Evolutionary conservation across 1,139 yeast species (phyloP), one percentile per base, ranked within the genome.

Genomic region (Candida labiduridarum): DNA sequence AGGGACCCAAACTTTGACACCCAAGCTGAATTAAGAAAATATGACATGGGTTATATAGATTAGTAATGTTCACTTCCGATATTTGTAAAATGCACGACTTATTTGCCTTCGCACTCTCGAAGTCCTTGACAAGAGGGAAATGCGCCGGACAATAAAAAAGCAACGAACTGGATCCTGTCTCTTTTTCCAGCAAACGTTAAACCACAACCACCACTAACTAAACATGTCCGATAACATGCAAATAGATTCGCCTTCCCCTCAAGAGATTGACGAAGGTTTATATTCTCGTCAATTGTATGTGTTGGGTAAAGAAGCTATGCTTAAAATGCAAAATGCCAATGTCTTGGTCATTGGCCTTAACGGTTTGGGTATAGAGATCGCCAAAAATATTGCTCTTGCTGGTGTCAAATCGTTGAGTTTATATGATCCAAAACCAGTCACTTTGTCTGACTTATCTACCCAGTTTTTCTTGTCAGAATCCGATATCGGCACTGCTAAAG

Each of bases 251-350:
- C 84, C 84, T 48, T 72, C 76, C 31, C 76, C 71, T 49, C 69
- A 59, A 41, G 60, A 66, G 22, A 92, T 94, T 62, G 99, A 94
- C 67, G 99, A 94, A 77, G 82, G 96, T 52, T 79, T 94, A 61
- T 94, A 94, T 78, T 91, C 97, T 46, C 90, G 99, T 69, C 99
- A 94, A 73, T 81, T 94, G 68, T 90, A 91, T 61, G 97, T 91
- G 50, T 72, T 91, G 60, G 97, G 97, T 52, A 89, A 89, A 63
- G 99, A 94, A 60, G 99, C 99, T 49, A 94, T 94, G 99, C 78
- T 92, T 62, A 89, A 90, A 68, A 89, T 94, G 97, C 97, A 94
- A 64, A 79, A 83, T 58, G 91, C 98, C 42, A 90, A 88, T 62
- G 97, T 94, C 16, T 80, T 94, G 48, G 78, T 94, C 49, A 83